phyloP scores from a whole-genome alignment of 768 basidiomycete species.

The Pholiota molesta region DNA sequence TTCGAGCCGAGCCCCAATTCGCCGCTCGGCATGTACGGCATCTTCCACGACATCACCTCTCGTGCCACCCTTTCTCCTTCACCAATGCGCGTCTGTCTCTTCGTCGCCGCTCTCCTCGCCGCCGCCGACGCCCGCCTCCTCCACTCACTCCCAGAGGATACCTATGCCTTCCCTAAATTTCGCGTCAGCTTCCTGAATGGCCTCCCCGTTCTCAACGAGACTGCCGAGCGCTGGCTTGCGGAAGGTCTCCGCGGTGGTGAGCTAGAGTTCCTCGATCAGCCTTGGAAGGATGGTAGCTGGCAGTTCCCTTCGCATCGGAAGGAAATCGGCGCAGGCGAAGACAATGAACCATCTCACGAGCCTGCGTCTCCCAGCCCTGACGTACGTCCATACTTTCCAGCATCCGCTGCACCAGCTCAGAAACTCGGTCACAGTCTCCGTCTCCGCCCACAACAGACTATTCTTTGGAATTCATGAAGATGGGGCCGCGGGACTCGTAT shows the following conservation, averaged over 20 bases:
- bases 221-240: conserved; percentile 74
- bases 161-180: conserved; percentile 82
- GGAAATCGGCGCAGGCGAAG: conserved; percentile 62
- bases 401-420: conserved; percentile 10
- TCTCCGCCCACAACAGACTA: conserved; percentile 34
- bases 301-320: conserved; percentile 43
- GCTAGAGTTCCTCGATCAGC: conserved; percentile 73
- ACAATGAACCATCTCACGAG: conserved; percentile 13
- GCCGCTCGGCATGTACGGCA: conserved; percentile 23
- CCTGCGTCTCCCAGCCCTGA: conserved; percentile 34
- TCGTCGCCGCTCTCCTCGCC: conserved; percentile 30
- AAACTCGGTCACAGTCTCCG: conserved; percentile 9
- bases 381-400: conserved; percentile 30
- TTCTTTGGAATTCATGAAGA: conserved; percentile 74
- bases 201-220: conserved; percentile 72
- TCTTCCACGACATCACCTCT: conserved; percentile 25
- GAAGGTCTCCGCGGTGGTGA: conserved; percentile 77
- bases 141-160: conserved; percentile 79
- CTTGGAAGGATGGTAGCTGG: conserved; percentile 49
- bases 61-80: conserved; percentile 9
- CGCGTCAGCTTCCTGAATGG: conserved; percentile 78
- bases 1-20: conserved; percentile 22
- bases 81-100: conserved; percentile 22
- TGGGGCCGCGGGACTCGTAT: conserved; percentile 71
- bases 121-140: conserved; percentile 45